A percentile compares a stretch with the other conserved stretches of the same genome.
Evolutionary conservation across 768 basidiomycete species (phyloP).

Genomic region (Pholiota molesta): DNA sequence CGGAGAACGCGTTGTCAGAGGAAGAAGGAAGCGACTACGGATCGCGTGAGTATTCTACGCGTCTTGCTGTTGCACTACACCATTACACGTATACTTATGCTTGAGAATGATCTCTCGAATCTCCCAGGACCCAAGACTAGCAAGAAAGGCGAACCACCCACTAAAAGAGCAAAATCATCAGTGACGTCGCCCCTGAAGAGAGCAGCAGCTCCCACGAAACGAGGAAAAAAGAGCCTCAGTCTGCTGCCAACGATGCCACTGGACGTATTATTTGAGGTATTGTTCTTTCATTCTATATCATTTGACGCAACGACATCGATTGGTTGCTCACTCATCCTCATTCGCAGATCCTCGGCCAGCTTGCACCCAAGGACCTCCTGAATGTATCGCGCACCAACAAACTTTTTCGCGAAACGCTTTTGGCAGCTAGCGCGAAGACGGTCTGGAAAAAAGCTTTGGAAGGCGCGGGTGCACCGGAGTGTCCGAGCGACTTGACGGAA

Average conservation of each 20-base stretch:
- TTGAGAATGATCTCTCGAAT: too few relatives aligned
- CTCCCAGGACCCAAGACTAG: too few relatives aligned
- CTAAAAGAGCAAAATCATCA: not conserved
- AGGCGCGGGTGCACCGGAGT: constrained; percentile 19
- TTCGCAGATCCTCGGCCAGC: constrained; percentile 24
- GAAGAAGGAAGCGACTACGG: too few relatives aligned
- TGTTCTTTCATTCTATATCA: not conserved
- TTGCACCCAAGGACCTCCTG: constrained; percentile 27
- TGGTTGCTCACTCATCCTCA: too few relatives aligned
- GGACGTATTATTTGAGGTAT: constrained; percentile 29
- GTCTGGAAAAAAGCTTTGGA: constrained; percentile 29
- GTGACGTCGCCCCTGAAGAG: not conserved
- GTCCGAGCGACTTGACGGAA: constrained; percentile 28
- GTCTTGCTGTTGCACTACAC: too few relatives aligned
- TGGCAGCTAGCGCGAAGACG: constrained; percentile 14
- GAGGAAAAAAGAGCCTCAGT: constrained; percentile 12
- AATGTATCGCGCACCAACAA: constrained; percentile 27
- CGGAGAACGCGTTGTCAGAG: too few relatives aligned
- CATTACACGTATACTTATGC: too few relatives aligned
- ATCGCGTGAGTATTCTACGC: too few relatives aligned
- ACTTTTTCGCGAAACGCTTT: constrained; percentile 21
- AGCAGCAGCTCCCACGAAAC: not conserved
- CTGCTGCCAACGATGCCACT: constrained; percentile 27
- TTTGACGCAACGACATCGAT: not conserved
- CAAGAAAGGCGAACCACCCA: too few relatives aligned